Evolutionary conservation across 2,329 filamentous ascomycete genomes (phyloP), one percentile per base, ranked within the genome.

Genomic region (Trichophyton simii): DNA sequence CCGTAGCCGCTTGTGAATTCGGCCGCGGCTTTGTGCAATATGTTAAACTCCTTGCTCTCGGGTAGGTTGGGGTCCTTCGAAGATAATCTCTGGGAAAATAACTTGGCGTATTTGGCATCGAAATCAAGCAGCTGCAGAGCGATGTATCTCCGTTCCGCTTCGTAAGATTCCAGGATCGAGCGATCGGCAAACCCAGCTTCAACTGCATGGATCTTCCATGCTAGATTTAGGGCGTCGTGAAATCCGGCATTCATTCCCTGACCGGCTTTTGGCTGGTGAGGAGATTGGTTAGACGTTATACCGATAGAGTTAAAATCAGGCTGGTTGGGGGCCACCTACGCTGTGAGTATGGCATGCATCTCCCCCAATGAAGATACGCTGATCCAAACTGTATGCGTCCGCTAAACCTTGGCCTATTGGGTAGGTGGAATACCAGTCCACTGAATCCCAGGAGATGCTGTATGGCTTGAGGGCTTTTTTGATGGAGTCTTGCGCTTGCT

Each of bases 161-260:
- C 89, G 72, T 96, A 97, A 0, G 91, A 94, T 64, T 85, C 83
- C 58, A 97, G 81, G 18, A 94, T 80, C 2, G 83, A 82, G 63
- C 88, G 86, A 34, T 85, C 77, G 0, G 90, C 89, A 66, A 95
- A 89, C 11, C 90, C 90, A 28, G 82, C 80, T 71, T 96, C 91
- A 8, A 96, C 92, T 41, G 88, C 85, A 71, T 96, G 91, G 59
- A 96, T 88, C 78, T 97, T 97, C 91, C 91, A 97, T 6, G 91
- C 91, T 46, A 97, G 79, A 73, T 96, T 97, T 63, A 90, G 83
- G 0, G 90, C 90, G 68, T 80, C 78, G 57, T 80, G 73, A 73
- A 82, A 82, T 22, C 82, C 78, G 65, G 82, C 83, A 75, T 83
- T 83, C 80, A 82, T 85, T 62, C 83, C 83, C 68, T 86, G 83